phyloP scores from a whole-genome alignment of 495 filamentous ascomycete species.

The Talaromyces trachyspermus region DNA sequence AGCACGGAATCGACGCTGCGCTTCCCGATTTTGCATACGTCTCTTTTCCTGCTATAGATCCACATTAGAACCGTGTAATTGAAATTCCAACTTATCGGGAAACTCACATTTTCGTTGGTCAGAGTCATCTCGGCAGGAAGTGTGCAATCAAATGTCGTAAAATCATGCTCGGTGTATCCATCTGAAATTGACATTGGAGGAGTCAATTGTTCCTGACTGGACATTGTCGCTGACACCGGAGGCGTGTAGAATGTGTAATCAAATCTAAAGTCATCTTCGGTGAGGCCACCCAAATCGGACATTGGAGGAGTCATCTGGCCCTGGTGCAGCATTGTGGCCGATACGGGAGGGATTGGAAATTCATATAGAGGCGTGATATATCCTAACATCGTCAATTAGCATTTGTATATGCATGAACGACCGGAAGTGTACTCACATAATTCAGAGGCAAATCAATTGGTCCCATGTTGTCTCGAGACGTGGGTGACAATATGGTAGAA shows the following conservation, averaged over 20 bases:
- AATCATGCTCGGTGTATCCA: not conserved
- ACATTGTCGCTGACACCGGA: not conserved
- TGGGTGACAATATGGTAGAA: not conserved
- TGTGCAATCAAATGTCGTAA: not conserved
- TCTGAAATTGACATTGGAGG: not conserved
- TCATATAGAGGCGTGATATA: not conserved
- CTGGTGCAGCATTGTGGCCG: not conserved
- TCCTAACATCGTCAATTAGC: not conserved
- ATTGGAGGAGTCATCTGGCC: not conserved
- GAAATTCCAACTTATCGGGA: not conserved
- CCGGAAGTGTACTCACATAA: not conserved
- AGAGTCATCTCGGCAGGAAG: not conserved
- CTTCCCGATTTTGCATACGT: not conserved
- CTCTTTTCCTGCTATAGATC: not conserved
- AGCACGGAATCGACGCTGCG: not conserved
- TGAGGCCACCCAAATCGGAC: not conserved
- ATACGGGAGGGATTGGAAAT: not conserved
- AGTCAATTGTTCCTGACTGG: not conserved
- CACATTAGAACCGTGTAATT: not conserved
- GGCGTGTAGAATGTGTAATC: not conserved
- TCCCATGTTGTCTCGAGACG: not conserved
- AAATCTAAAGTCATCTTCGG: not conserved
- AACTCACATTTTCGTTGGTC: not conserved
- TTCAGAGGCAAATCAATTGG: not conserved
- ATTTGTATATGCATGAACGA: not conserved